Percentiles rank a stretch among this genome's conserved stretches.
phyloP scores from a whole-genome alignment of 768 basidiomycete genomes.

The Polyporus arcularius region DNA sequence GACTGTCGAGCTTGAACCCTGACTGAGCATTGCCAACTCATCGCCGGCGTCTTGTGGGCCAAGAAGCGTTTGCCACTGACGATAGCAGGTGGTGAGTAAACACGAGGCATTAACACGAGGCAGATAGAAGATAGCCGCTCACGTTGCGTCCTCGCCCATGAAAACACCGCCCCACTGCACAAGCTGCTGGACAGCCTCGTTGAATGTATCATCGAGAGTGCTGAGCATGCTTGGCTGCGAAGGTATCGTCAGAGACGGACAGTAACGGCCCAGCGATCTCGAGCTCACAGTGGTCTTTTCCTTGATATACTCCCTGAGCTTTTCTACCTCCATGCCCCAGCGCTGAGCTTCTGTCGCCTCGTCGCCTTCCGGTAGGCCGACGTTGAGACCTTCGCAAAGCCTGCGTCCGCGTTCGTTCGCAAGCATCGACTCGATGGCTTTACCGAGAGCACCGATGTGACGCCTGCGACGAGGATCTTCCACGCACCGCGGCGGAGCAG shows the following conservation, averaged over 20 bases:
- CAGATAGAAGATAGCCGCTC: conserved; percentile 32
- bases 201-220: conserved; percentile 71
- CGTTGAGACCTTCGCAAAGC: conserved; percentile 57
- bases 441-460: conserved; percentile 74
- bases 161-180: conserved; percentile 73
- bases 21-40: conserved; percentile 66
- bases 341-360: conserved; percentile 72
- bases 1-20: conserved; percentile 65
- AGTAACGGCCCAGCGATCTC: neutral
- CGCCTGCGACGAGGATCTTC: conserved; percentile 77
- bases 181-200: conserved; percentile 78
- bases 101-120: neutral
- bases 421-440: conserved; percentile 64
- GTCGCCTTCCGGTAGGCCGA: conserved; percentile 36
- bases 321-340: conserved; percentile 71
- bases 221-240: conserved; percentile 53
- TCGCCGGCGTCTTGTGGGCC: conserved; percentile 68
- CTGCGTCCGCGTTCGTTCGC: conserved; percentile 64
- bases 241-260: neutral
- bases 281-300: conserved; percentile 43
- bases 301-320: conserved; percentile 58
- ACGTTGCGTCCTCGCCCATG: conserved; percentile 65
- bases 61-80: conserved; percentile 71
- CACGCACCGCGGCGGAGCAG: conserved; percentile 72
- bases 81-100: neutral